Conservation (phyloP, 768 basidiomycete genomes). For the Boletus rubropictus region DNA sequence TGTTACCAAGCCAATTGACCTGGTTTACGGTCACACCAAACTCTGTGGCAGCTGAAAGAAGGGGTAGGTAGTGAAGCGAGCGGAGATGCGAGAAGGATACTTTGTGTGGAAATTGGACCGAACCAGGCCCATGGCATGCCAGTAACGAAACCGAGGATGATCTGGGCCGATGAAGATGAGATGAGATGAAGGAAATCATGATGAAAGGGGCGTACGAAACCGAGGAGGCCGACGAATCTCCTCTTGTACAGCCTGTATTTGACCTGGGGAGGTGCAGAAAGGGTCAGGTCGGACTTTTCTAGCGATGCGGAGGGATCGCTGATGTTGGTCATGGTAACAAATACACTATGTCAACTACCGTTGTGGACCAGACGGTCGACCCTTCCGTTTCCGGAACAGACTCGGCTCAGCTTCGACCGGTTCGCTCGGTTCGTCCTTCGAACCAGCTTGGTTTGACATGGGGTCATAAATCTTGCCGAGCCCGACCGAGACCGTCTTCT, state of each 20-base stretch:
- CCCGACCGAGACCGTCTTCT: constrained; percentile 53
- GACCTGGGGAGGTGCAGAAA: background rate
- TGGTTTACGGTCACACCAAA: constrained; percentile 65
- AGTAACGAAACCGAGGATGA: constrained; percentile 54
- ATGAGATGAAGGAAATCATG: background rate
- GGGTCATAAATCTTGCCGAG: constrained; percentile 83
- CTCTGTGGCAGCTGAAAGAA: constrained; percentile 46
- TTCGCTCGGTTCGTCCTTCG: constrained; percentile 23
- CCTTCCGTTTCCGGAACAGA: constrained; percentile 21
- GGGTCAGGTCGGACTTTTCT: background rate
- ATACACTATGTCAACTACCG: too few species aligned
- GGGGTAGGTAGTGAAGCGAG: background rate
- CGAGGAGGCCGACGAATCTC: constrained; percentile 60
- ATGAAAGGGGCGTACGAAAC: constrained; percentile 40
- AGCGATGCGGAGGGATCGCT: background rate
- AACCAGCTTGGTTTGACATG: background rate
- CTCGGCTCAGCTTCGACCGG: constrained; percentile 3
- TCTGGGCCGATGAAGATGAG: constrained; percentile 30
- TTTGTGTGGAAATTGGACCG: constrained; percentile 69
- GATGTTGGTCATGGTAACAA: too few species aligned
- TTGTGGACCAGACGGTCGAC: background rate
- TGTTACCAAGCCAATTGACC: constrained; percentile 79
- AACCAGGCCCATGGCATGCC: constrained; percentile 80
- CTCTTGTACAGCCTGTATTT: constrained; percentile 62
- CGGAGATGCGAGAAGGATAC: constrained; percentile 32